A percentile compares a stretch with the other conserved stretches of the same genome.
Evolutionary conservation across 345 rosid genomes (phyloP).

Genomic region (Salix arbutifolia): DNA sequence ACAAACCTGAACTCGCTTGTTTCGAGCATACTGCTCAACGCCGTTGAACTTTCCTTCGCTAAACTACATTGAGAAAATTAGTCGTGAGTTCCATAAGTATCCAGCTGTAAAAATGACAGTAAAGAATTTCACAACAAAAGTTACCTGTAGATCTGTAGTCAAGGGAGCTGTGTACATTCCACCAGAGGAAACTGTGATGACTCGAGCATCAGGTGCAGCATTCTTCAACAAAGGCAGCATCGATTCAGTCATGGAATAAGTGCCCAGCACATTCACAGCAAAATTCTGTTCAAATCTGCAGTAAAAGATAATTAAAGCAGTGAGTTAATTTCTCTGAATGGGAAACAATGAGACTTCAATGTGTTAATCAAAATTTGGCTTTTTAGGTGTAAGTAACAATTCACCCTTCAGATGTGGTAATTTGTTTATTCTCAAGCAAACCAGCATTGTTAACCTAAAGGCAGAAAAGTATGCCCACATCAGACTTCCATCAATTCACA

Average conservation of each 20-base stretch:
- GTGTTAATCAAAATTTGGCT: not conserved
- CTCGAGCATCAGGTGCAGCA: slow-evolving; percentile 77
- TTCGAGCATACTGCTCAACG: slow-evolving; percentile 66
- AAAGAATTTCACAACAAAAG: not conserved
- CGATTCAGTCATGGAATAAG: slow-evolving; percentile 62
- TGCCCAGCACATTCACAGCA: slow-evolving; percentile 83
- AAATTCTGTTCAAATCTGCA: slow-evolving; percentile 69
- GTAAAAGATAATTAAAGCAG: not conserved
- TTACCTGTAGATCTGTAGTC: slow-evolving; percentile 77
- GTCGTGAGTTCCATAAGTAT: not conserved
- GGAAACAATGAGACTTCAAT: not conserved
- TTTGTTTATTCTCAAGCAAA: slow-evolving; percentile 52
- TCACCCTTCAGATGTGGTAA: slow-evolving; percentile 74
- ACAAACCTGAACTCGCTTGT: slow-evolving; percentile 81
- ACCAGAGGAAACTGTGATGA: slow-evolving; percentile 81
- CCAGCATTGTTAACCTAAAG: slow-evolving; percentile 90
- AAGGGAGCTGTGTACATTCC: slow-evolving; percentile 82
- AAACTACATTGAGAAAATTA: slow-evolving; percentile 42
- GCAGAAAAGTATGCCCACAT: not conserved
- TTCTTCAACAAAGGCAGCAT: slow-evolving; percentile 76
- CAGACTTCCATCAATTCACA: slow-evolving; percentile 1
- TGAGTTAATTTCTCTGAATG: not conserved
- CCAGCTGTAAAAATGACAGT: not conserved
- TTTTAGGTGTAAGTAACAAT: slow-evolving; percentile 11
- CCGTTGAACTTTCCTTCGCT: slow-evolving; percentile 53